Conservation (phyloP, 306 rosid species). For the Elaeagnus macrophylla region DNA sequence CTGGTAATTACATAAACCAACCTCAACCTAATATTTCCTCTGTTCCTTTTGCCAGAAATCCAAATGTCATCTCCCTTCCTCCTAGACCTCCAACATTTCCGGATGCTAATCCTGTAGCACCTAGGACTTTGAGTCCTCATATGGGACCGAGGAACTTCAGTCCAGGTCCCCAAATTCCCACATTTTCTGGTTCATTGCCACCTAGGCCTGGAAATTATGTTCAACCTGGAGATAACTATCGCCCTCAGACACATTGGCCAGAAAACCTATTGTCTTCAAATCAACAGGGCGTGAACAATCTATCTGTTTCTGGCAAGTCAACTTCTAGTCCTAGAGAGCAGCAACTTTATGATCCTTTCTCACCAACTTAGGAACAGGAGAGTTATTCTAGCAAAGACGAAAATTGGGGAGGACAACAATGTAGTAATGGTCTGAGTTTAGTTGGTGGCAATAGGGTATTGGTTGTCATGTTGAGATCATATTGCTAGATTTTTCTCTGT, state of each 20-base stretch:
- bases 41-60: constrained; percentile 39
- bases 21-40: constrained; percentile 28
- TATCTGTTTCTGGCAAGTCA: constrained; percentile 35
- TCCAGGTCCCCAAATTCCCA: constrained; percentile 45
- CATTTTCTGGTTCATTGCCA: constrained; percentile 21
- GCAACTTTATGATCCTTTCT: constrained; percentile 89
- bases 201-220: constrained; percentile 35
- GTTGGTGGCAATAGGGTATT: no score
- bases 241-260: constrained; percentile 26
- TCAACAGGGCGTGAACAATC: constrained; percentile 39
- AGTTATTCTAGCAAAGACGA: constrained; percentile 32
- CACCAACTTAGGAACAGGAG: constrained; percentile 51
- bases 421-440: neutral
- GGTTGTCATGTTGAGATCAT: no score
- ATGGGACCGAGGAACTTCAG: constrained; percentile 47
- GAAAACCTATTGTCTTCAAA: constrained; percentile 32
- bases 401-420: constrained; percentile 9
- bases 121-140: constrained; percentile 33
- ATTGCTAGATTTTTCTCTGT: no score
- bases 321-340: constrained; percentile 46
- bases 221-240: constrained; percentile 42
- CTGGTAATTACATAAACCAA: constrained; percentile 37
- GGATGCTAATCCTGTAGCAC: constrained; percentile 33
- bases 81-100: constrained; percentile 41
- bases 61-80: constrained; percentile 30